These are phyloP conservation scores for Citropsis articulata DNA, from an alignment of 345 rosid species.

Conservation along the genomic window DNA sequence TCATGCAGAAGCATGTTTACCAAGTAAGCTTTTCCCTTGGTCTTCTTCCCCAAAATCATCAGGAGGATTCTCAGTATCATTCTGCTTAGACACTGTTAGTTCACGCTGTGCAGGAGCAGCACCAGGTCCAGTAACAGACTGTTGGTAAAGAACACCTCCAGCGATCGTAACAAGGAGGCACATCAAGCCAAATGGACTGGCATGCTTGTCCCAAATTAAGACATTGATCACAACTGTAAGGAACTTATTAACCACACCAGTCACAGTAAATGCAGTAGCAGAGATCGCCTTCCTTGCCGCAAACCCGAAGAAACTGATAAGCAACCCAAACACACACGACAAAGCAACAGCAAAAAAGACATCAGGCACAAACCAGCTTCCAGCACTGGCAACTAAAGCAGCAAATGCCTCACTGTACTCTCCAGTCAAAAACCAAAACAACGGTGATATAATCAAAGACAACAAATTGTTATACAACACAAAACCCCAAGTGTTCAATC, in stretches of 20 bases:
- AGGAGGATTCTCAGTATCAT: slow-evolving; percentile 23
- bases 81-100: slow-evolving; percentile 31
- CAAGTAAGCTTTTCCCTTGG: slow-evolving; percentile 36
- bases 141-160: slow-evolving; percentile 96
- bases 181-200: slow-evolving; percentile 79
- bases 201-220: slow-evolving; percentile 96
- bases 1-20: slow-evolving; percentile 49
- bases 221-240: slow-evolving; percentile 94
- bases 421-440: slow-evolving; percentile 87
- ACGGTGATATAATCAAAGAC: slow-evolving; percentile 86
- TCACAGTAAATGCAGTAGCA: slow-evolving; percentile 95
- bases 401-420: slow-evolving; percentile 68
- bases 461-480: slow-evolving; percentile 84
- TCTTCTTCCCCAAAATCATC: slow-evolving; percentile 40
- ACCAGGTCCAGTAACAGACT: slow-evolving; percentile 62
- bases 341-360: slow-evolving; percentile 67
- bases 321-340: slow-evolving; percentile 91
- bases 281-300: slow-evolving; percentile 91
- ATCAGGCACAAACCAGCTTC: slow-evolving; percentile 55
- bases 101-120: slow-evolving; percentile 37
- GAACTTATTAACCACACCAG: slow-evolving; percentile 97
- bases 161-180: slow-evolving; percentile 79
- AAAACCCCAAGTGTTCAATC: slow-evolving; percentile 96
- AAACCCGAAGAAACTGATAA: slow-evolving; percentile 92
- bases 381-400: slow-evolving; percentile 47